A percentile compares a stretch with the other conserved stretches of the same genome.
Conservation (phyloP, 2,329 filamentous ascomycete genomes). For the Neocatenulostroma microsporum region DNA sequence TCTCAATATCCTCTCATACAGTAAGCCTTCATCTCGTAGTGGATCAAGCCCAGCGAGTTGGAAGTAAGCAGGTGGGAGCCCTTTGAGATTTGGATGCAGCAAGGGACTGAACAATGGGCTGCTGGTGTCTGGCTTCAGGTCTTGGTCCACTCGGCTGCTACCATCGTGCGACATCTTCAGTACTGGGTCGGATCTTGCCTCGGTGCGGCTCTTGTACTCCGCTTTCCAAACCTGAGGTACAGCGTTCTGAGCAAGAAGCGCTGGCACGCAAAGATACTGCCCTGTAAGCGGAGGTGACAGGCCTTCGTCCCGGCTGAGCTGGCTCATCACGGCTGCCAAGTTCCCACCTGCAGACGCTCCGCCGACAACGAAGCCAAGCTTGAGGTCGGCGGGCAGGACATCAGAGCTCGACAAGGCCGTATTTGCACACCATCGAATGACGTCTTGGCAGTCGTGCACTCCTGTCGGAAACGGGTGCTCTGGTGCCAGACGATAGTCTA, state of each 20-base stretch:
- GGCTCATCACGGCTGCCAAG: conserved; percentile 33
- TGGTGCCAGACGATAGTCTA: conserved; percentile 32
- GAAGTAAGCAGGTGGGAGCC: conserved; percentile 41
- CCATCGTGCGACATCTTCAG: conserved; percentile 13
- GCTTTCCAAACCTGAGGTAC: conserved; percentile 34
- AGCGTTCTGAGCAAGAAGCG: conserved; percentile 30
- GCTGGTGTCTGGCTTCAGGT: conserved; percentile 3
- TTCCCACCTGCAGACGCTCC: conserved; percentile 42
- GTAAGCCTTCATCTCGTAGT: conserved; percentile 45
- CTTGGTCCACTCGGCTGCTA: not conserved
- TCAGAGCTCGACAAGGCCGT: conserved; percentile 20
- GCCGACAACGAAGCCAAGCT: conserved; percentile 41
- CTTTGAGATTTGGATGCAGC: conserved; percentile 18
- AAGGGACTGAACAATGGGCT: conserved; percentile 11
- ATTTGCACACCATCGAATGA: conserved; percentile 9
- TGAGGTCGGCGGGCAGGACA: conserved; percentile 30
- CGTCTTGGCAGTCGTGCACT: conserved; percentile 40
- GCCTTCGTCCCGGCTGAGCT: conserved; percentile 35
- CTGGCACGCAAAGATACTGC: conserved; percentile 30
- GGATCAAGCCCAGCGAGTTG: conserved; percentile 46
- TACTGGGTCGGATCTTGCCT: conserved; percentile 33
- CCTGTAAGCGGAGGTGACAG: conserved; percentile 41
- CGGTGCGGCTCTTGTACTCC: conserved; percentile 31
- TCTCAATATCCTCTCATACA: conserved; percentile 43
- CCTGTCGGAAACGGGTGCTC: conserved; percentile 37